Conservation (phyloP, 768 basidiomycete species). For the Lactarius trivialis region DNA sequence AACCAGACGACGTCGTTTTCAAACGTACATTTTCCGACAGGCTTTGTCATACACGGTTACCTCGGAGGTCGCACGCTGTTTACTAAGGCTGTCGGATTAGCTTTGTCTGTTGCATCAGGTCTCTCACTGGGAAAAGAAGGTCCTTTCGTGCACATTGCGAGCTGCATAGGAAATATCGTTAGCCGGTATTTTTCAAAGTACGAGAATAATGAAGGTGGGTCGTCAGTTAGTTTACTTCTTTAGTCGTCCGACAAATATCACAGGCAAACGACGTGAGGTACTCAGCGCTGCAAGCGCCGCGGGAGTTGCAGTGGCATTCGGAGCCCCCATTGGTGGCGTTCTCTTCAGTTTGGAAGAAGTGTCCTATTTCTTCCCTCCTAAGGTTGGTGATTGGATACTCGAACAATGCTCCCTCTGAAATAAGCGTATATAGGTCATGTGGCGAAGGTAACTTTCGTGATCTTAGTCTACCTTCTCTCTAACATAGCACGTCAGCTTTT, state of each 20-base stretch:
- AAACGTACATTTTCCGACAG: conserved; percentile 32
- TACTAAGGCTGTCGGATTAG: conserved; percentile 84
- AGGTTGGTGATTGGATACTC: conserved; percentile 38
- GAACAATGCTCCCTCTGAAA: background rate
- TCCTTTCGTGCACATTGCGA: conserved; percentile 87
- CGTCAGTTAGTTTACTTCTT: background rate
- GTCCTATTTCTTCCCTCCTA: conserved; percentile 94
- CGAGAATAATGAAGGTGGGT: conserved; percentile 83
- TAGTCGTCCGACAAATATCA: background rate
- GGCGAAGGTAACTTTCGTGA: conserved; percentile 60
- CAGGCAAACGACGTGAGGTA: conserved; percentile 90
- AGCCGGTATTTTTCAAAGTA: conserved; percentile 84
- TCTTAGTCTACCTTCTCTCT: conserved; percentile 29
- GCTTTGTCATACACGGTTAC: conserved; percentile 97
- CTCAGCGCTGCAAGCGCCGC: conserved; percentile 95
- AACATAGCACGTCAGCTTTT: conserved; percentile 58
- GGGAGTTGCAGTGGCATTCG: conserved; percentile 95
- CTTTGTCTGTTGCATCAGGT: conserved; percentile 89
- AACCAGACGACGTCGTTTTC: background rate
- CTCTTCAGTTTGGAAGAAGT: conserved; percentile 94
- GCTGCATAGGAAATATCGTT: conserved; percentile 89
- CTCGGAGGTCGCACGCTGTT: conserved; percentile 85
- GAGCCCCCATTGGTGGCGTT: conserved; percentile 92
- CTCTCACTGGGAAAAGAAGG: conserved; percentile 78
- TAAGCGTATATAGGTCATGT: conserved; percentile 61